Conservation (phyloP, 2,329 filamentous ascomycete genomes). For the Stagonosporopsis chrysanthemi region DNA sequence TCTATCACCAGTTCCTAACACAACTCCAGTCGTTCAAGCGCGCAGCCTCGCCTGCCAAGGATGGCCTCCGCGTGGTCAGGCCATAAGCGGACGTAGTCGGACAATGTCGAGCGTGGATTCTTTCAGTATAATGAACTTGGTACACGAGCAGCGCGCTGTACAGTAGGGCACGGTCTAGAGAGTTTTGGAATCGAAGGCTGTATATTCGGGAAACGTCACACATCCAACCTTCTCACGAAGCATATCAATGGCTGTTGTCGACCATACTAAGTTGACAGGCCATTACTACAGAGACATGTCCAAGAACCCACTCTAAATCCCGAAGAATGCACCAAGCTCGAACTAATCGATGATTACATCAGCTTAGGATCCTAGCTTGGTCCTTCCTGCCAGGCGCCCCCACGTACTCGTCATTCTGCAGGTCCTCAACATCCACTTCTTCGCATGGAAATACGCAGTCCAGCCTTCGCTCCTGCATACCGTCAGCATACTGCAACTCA, state of each 20-base stretch:
- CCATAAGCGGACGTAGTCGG: constrained; percentile 40
- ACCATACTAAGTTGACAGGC: neutral
- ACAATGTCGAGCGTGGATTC: constrained; percentile 8
- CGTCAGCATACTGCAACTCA: neutral
- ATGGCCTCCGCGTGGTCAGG: constrained; percentile 58
- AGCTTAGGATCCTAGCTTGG: neutral
- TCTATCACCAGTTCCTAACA: neutral
- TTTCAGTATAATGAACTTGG: constrained; percentile 27
- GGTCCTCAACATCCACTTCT: neutral
- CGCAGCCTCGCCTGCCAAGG: constrained; percentile 56
- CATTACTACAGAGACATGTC: neutral
- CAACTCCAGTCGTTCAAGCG: constrained; percentile 59
- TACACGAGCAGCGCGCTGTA: constrained; percentile 42
- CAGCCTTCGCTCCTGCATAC: constrained; percentile 1
- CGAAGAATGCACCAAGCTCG: neutral
- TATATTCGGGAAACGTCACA: constrained; percentile 27
- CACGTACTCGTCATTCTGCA: neutral
- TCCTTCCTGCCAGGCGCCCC: neutral
- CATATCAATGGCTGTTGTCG: neutral
- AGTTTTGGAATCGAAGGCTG: constrained; percentile 39
- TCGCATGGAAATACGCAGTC: constrained; percentile 7
- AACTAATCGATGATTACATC: neutral
- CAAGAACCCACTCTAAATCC: neutral
- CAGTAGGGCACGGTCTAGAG: constrained; percentile 46
- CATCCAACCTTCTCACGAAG: neutral